Evolutionary conservation across 108 stramenopile genomes (phyloP), one percentile per base, ranked within the genome.

Genomic region (Skeletonema marinoi): DNA sequence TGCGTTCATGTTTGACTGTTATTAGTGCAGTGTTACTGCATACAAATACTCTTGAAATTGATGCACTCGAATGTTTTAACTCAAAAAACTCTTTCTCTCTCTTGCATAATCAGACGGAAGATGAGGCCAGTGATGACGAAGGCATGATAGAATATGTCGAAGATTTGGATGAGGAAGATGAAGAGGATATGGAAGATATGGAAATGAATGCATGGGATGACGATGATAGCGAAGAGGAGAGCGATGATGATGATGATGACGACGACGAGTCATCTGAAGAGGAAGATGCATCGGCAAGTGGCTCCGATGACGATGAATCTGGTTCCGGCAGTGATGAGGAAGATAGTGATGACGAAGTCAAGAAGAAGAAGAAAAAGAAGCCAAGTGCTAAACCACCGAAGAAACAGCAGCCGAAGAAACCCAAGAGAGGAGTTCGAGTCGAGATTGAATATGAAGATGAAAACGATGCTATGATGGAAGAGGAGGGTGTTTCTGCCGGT

Each of bases 401-500:
- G 50, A 51, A 51, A 19, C 50, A 51, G 19, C 50, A 51, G 17
- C 50, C 50, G 50, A 51, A 51, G 50, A 51, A 51, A 51, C 50
- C 50, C 6, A 51, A 51, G 50, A 51, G 50, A 19, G 50, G 50
- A 51, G 50, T 51, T 19, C 41, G 54, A 83, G 78, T 35, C 64
- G 67, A 17, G 78, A 78, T 46, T 68, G 66, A 48, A 78, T 74
- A 50, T 78, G 74, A 65, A 78, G 78, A 46, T 79, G 78, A 29
- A 74, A 78, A 3, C 60, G 65, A 63, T 78, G 78, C 29, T 75
- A 65, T 7, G 71, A 32, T 9, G 72, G 46, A 11, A 77, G 70
- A 30, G 71, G 77, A 67, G 17, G 50, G 50, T 1, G 50, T 51
- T 1, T n/a, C 50, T 51, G 50, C 50, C 7, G 50, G 50, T 51